These are phyloP conservation scores for Sugiyamaella chiloensis DNA, from an alignment of 805 yeast species.

Conservation along the genomic window DNA sequence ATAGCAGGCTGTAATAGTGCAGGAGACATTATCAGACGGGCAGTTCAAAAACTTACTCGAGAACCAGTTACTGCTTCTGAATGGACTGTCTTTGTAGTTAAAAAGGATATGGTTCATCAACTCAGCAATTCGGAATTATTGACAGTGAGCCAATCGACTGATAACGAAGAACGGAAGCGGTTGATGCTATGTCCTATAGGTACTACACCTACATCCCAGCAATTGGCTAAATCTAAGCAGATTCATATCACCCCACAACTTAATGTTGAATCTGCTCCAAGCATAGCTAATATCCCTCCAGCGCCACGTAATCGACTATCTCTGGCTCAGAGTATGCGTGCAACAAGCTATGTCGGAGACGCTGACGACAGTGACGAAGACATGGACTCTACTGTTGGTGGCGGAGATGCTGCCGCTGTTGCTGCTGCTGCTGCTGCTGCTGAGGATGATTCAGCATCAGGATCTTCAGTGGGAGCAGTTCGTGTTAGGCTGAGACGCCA, in stretches of 20 bases:
- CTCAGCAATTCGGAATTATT: constrained; percentile 78
- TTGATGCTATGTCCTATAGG: constrained; percentile 62
- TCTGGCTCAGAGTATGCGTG: constrained; percentile 7
- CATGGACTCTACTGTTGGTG: background rate
- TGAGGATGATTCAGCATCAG: background rate
- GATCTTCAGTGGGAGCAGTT: constrained; percentile 3
- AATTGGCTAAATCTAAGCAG: constrained; percentile 29
- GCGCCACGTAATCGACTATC: constrained; percentile 2
- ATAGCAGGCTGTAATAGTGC: constrained; percentile 80
- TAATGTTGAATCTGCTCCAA: background rate
- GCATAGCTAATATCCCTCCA: background rate
- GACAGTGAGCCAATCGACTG: constrained; percentile 74
- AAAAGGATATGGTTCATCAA: constrained; percentile 45
- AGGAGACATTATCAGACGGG: constrained; percentile 67
- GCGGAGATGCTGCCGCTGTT: background rate
- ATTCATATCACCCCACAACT: constrained; percentile 11
- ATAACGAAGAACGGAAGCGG: constrained; percentile 65
- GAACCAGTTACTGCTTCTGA: constrained; percentile 23
- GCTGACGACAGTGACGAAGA: background rate
- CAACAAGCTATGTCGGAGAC: constrained; percentile 5
- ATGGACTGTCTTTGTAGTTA: constrained; percentile 50
- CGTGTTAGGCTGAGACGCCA: constrained; percentile 9
- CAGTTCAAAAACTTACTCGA: constrained; percentile 49
- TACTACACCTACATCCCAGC: constrained; percentile 51
- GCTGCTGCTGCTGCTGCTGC: too few relatives aligned